Evolutionary conservation across 1,139 yeast species (phyloP).

Genomic region (Starmera stellimalicola): DNA sequence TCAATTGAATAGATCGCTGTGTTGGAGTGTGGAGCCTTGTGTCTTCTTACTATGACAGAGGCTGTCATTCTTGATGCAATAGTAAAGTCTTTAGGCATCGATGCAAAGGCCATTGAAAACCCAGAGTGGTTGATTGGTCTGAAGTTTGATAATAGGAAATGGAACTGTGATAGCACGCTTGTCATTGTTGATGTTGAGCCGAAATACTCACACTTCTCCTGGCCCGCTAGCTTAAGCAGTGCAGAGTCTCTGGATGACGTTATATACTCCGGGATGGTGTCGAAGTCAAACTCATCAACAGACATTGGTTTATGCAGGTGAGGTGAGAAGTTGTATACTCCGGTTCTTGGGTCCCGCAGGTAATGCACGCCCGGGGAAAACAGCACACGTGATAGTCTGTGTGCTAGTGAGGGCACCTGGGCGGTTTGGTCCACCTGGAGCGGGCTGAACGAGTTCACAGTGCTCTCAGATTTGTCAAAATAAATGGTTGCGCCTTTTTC

Average conservation of each 20-base stretch:
- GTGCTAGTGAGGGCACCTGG: constrained; percentile 40
- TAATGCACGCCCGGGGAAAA: constrained; percentile 82
- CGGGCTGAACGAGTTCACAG: too few relatives aligned
- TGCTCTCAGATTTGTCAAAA: too few relatives aligned
- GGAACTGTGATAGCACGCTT: constrained; percentile 61
- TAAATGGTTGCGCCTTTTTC: too few relatives aligned
- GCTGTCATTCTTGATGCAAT: constrained; percentile 32
- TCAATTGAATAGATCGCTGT: constrained; percentile 50
- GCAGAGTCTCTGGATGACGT: constrained; percentile 58
- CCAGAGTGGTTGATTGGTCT: constrained; percentile 36
- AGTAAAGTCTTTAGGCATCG: constrained; percentile 22
- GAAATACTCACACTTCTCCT: constrained; percentile 36
- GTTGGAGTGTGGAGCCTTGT: constrained; percentile 17
- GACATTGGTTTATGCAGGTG: constrained; percentile 51
- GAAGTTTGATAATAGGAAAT: constrained; percentile 54
- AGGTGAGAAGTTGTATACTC: constrained; percentile 62
- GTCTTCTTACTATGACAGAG: constrained; percentile 32
- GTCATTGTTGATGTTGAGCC: constrained; percentile 92
- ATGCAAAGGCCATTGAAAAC: constrained; percentile 33
- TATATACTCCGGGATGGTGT: constrained; percentile 45
- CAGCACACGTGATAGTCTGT: constrained; percentile 57
- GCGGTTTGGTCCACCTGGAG: constrained; percentile 6
- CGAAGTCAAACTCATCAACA: constrained; percentile 61
- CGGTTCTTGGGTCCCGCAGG: constrained; percentile 66
- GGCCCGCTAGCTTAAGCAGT: constrained; percentile 39